phyloP scores from a whole-genome alignment of 805 yeast genomes.

The Komagataella pseudopastoris region DNA sequence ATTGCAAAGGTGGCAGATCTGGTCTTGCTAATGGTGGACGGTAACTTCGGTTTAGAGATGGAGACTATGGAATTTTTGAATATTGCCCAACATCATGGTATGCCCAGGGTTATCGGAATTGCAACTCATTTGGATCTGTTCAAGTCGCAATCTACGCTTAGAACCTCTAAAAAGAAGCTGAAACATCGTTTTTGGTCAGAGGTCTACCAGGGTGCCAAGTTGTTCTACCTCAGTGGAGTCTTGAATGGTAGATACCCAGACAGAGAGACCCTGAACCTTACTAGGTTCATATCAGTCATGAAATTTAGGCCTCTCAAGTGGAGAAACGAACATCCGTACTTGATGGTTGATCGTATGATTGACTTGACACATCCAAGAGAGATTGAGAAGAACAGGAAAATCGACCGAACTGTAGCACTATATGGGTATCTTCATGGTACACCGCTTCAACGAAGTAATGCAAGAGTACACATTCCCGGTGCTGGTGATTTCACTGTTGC shows the following conservation, averaged over 20 bases:
- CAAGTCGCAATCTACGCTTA: constrained; percentile 75
- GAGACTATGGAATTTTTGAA: constrained; percentile 98
- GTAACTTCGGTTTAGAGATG: constrained; percentile 97
- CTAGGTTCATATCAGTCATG: constrained; percentile 92
- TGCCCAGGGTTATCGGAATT: constrained; percentile 93
- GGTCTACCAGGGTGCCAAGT: constrained; percentile 94
- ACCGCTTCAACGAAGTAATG: constrained; percentile 52
- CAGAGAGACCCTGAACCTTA: constrained; percentile 81
- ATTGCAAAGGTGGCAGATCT: constrained; percentile 92
- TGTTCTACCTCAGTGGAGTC: constrained; percentile 89
- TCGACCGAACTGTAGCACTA: constrained; percentile 80
- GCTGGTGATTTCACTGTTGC: constrained; percentile 78
- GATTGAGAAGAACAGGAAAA: constrained; percentile 66
- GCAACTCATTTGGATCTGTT: constrained; percentile 93
- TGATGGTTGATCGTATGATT: constrained; percentile 77
- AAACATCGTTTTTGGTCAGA: constrained; percentile 98
- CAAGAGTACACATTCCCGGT: constrained; percentile 88
- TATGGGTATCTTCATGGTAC: constrained; percentile 96
- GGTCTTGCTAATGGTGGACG: constrained; percentile 81
- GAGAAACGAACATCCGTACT: constrained; percentile 97
- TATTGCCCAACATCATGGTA: constrained; percentile 95
- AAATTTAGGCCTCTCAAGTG: constrained; percentile 97
- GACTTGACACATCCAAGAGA: constrained; percentile 88
- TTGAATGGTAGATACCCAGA: constrained; percentile 97
- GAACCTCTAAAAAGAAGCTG: constrained; percentile 83